These are phyloP conservation scores for Aureobasidium sp. DNA, from an alignment of 2,329 filamentous ascomycete species.

Conservation along the genomic window DNA sequence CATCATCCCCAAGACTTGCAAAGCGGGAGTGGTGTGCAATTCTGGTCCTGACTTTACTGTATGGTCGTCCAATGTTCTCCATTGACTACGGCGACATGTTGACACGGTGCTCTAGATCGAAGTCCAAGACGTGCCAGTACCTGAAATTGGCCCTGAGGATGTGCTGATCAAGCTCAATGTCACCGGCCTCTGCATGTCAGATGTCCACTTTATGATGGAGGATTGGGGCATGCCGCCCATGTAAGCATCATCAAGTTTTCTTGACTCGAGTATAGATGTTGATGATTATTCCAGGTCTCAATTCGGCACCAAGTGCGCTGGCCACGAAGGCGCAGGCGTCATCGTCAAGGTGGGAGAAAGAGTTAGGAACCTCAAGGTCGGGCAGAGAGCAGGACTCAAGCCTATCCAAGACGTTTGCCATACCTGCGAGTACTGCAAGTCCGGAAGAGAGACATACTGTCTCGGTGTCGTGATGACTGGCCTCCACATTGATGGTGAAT, in stretches of 20 bases:
- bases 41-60: slow-evolving; percentile 40
- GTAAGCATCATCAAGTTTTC: slow-evolving; percentile 13
- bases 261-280: neutral
- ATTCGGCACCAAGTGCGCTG: slow-evolving; percentile 33
- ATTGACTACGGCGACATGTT: neutral
- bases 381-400: slow-evolving; percentile 46
- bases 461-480: slow-evolving; percentile 37
- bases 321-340: slow-evolving; percentile 50
- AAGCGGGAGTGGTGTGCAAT: slow-evolving; percentile 43
- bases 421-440: slow-evolving; percentile 42
- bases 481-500: slow-evolving; percentile 30
- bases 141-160: slow-evolving; percentile 44
- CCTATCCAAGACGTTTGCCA: slow-evolving; percentile 45
- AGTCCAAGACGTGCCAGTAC: slow-evolving; percentile 41
- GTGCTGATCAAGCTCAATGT: slow-evolving; percentile 49
- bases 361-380: slow-evolving; percentile 45
- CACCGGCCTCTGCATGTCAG: slow-evolving; percentile 50
- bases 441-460: slow-evolving; percentile 47
- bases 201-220: slow-evolving; percentile 49
- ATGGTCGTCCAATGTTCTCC: neutral
- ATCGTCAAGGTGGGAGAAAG: slow-evolving; percentile 48
- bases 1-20: slow-evolving; percentile 39
- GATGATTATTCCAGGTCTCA: slow-evolving; percentile 15
- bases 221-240: slow-evolving; percentile 44
- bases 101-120: slow-evolving; percentile 23